Evolutionary conservation across 805 yeast genomes (phyloP).

Genomic region (Metschnikowia aberdeeniae): DNA sequence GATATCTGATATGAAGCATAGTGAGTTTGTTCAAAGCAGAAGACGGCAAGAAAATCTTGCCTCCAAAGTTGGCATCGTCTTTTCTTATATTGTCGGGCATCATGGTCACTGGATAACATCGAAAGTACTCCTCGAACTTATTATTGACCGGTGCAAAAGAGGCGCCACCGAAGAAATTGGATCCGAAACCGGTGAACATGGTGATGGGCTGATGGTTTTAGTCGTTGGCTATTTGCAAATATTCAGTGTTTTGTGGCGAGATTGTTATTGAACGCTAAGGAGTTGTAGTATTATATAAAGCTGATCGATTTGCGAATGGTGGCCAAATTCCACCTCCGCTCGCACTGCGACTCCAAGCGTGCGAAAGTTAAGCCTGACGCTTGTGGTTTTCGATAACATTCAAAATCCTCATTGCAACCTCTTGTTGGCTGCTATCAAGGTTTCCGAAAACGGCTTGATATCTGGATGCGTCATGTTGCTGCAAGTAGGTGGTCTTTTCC

Average conservation of each 20-base stretch:
- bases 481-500: conserved; percentile 47
- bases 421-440: conserved; percentile 33
- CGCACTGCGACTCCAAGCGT: background rate
- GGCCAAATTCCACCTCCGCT: background rate
- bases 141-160: conserved; percentile 29
- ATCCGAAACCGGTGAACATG: conserved; percentile 44
- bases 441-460: conserved; percentile 48
- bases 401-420: conserved; percentile 27
- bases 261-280: too few species aligned
- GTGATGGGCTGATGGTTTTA: background rate
- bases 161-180: conserved; percentile 33
- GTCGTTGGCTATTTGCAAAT: background rate
- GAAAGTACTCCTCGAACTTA: conserved; percentile 77
- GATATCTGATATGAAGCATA: conserved; percentile 88
- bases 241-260: too few species aligned
- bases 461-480: conserved; percentile 42
- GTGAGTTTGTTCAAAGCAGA: conserved; percentile 86
- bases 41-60: conserved; percentile 92
- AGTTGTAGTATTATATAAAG: background rate
- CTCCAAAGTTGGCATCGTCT: conserved; percentile 86
- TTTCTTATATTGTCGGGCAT: conserved; percentile 74
- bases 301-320: conserved; percentile 1
- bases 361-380: conserved; percentile 1
- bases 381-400: conserved; percentile 19
- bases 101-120: conserved; percentile 89